Base-by-base conservation (phyloP, 2,329 filamentous ascomycete species). In the Teratosphaeria zuluensis region DNA sequence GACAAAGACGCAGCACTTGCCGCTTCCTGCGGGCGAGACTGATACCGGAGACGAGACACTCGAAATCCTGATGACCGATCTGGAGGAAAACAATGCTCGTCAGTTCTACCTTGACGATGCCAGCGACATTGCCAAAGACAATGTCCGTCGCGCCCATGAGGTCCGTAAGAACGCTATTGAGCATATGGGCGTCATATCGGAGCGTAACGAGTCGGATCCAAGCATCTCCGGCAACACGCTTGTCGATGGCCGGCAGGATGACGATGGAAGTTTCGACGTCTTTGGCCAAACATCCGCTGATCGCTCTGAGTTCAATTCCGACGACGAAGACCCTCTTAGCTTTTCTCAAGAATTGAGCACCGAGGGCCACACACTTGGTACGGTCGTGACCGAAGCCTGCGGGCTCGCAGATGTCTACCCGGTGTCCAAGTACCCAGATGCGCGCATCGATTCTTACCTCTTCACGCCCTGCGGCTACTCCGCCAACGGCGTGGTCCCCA, bases 391-490 rank as follows among this genome's bases (percentile, higher is more conserved):
- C 16, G 89, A 97, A 67, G 81, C 82, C 61, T 97, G 90, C 73
- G 94, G 94, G 55, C 82, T 99, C 54, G 87, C 91, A 19, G 87
- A 91, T 62, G 86, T 99, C 61, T 99, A 97, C 69, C 88, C 94
- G 4, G 85, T 84, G 52, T 85, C 85, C 60, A 87, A 88, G 74
- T 97, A 96, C 71, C 92, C 94, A 0, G 92, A 96, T 66, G 89
- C 94, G 24, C 88, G 90, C 60, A 90, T 99, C 65, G 94, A 99
- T 67, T 90, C 94, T 24, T 99, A 97, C 73, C 83, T 96, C 57
- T 99, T 99, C 78, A 91, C 89, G 0, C 94, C 94, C 0, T 99
- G 94, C 70, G 94, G 94, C 59, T 99, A 96, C 76, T 96, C 92
- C 6, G 94, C 94, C 73, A 99, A 99, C 70, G 94, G 91, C 56